These are phyloP conservation scores for Kwoniella dejecticola DNA, from an alignment of 768 basidiomycete genomes.

Conservation along the genomic window DNA sequence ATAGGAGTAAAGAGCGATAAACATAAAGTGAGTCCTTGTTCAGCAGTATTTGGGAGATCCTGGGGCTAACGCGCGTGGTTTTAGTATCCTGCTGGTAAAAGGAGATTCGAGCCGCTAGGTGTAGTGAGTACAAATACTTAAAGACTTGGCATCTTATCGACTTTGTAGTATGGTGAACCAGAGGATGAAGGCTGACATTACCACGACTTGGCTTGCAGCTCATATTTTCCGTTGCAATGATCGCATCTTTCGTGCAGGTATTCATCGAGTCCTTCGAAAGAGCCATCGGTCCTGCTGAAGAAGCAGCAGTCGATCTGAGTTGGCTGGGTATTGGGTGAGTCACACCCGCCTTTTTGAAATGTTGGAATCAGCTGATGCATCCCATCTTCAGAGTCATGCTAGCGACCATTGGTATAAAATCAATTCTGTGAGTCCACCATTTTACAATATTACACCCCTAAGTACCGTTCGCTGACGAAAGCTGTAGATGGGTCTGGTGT, in stretches of 20 bases:
- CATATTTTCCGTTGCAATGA: conserved; percentile 58
- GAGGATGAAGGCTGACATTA: too few relatives aligned
- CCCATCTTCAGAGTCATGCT: conserved; percentile 52
- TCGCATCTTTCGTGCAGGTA: conserved; percentile 55
- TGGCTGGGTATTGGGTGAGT: conserved; percentile 50
- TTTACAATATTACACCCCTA: too few relatives aligned
- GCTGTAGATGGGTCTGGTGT: conserved; percentile 52
- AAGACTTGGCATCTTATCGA: too few relatives aligned
- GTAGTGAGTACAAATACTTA: conserved; percentile 43
- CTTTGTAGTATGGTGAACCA: too few relatives aligned
- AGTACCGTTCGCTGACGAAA: too few relatives aligned
- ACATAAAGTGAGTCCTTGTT: conserved; percentile 35
- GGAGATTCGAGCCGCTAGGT: conserved; percentile 57
- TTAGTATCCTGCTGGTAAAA: conserved; percentile 55
- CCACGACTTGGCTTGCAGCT: too few relatives aligned
- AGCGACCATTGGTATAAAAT: conserved; percentile 56
- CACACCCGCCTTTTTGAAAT: not conserved
- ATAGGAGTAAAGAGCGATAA: conserved; percentile 48
- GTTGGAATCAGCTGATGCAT: not conserved
- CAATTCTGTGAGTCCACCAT: conserved; percentile 37
- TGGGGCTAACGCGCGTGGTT: not conserved
- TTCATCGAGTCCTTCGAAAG: conserved; percentile 57
- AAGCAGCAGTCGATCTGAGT: conserved; percentile 41
- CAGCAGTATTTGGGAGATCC: not conserved
- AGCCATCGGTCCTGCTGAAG: conserved; percentile 33